Conservation (phyloP, 179 eudicot genomes). For the Spinacia oleracea region DNA sequence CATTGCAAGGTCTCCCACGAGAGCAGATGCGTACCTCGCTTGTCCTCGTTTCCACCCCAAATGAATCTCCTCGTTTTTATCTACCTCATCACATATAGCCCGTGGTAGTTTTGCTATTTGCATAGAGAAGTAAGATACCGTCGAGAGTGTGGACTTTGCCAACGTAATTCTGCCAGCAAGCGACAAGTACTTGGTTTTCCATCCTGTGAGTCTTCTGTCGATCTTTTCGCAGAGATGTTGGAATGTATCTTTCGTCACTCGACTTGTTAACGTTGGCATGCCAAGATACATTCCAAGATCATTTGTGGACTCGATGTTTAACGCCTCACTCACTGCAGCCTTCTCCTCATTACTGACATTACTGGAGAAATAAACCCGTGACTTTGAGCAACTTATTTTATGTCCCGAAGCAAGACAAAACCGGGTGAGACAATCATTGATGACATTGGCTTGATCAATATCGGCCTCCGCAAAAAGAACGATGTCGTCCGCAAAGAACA, state of each 20-base stretch:
- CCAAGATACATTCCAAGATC: constrained; percentile 4
- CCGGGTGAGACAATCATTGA: neutral
- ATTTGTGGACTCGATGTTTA: neutral
- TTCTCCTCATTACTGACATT: no score
- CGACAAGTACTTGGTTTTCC: neutral
- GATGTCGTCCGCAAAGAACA: neutral
- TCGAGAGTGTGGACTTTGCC: no score
- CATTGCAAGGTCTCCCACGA: no score
- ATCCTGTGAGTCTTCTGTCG: neutral
- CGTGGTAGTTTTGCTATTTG: no score
- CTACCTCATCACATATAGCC: no score
- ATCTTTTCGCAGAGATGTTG: neutral
- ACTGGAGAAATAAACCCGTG: neutral
- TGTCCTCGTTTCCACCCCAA: no score
- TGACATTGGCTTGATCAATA: neutral
- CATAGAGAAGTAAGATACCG: no score
- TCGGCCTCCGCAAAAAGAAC: neutral
- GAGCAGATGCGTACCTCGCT: no score
- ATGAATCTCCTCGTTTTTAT: no score
- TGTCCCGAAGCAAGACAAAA: neutral
- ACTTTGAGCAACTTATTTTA: neutral
- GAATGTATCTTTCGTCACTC: neutral
- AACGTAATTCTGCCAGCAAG: no score
- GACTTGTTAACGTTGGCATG: neutral
- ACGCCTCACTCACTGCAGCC: neutral